These are phyloP conservation scores for Acanthamoeba royreba DNA, from an alignment of 208 protist genomes.

Conservation along the genomic window DNA sequence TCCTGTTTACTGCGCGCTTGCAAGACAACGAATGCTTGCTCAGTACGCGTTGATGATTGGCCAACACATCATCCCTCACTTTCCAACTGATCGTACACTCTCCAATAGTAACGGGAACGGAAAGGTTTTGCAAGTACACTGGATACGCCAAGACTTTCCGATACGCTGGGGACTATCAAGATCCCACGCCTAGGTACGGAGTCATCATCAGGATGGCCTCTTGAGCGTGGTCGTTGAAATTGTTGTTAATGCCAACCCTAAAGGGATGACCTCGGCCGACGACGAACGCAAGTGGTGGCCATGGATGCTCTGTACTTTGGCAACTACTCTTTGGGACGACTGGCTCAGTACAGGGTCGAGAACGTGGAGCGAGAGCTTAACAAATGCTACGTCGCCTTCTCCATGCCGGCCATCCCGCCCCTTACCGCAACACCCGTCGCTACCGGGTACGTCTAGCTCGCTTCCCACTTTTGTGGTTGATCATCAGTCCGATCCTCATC, in stretches of 20 bases:
- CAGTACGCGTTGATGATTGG: too few species aligned
- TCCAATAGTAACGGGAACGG: not conserved
- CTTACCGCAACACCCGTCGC: not conserved
- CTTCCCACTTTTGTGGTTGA: too few species aligned
- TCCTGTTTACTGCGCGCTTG: not conserved
- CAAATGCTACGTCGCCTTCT: not conserved
- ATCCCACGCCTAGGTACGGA: not conserved
- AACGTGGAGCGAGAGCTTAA: not conserved
- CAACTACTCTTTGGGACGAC: not conserved
- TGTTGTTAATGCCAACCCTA: too few species aligned
- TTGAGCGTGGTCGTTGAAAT: too few species aligned
- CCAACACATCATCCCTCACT: too few species aligned
- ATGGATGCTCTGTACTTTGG: slow-evolving; percentile 38
- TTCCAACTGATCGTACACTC: too few species aligned
- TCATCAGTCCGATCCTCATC: not conserved
- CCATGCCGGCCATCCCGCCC: not conserved
- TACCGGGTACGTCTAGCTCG: not conserved
- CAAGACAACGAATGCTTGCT: slow-evolving; percentile 26
- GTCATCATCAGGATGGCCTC: too few species aligned
- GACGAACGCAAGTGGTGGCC: slow-evolving; percentile 1
- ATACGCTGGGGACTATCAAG: not conserved
- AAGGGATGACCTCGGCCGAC: slow-evolving; percentile 12
- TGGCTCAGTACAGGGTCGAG: not conserved
- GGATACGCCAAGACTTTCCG: slow-evolving; percentile 40
- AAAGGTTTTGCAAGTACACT: slow-evolving; percentile 14